These are phyloP conservation scores for Plicaturopsis crispa DNA, from an alignment of 768 basidiomycete genomes.

Conservation along the genomic window DNA sequence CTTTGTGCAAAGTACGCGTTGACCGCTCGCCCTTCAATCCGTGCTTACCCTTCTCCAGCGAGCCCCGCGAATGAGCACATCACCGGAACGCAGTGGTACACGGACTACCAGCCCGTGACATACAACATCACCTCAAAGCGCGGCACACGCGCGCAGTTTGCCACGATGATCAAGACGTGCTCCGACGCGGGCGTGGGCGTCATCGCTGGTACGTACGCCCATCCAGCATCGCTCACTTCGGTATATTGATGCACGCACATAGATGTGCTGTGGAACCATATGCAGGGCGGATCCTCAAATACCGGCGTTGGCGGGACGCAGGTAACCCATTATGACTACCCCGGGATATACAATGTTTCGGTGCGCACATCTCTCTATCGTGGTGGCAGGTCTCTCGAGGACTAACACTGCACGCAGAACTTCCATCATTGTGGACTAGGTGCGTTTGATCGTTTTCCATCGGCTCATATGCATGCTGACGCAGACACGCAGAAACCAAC, in stretches of 20 bases:
- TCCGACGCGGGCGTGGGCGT: conserved; percentile 50
- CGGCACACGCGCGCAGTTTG: conserved; percentile 46
- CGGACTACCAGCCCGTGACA: conserved; percentile 64
- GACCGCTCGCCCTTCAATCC: conserved; percentile 5
- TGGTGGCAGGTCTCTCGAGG: no score
- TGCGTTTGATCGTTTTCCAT: no score
- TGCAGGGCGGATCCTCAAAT: conserved; percentile 49
- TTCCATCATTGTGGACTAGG: conserved; percentile 34
- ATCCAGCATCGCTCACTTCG: neutral
- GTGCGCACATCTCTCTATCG: no score
- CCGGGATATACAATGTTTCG: conserved; percentile 39
- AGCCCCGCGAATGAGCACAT: conserved; percentile 55
- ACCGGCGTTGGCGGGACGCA: conserved; percentile 40
- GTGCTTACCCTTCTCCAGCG: conserved; percentile 15
- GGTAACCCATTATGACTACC: conserved; percentile 47
- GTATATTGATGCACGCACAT: neutral
- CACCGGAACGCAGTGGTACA: conserved; percentile 56
- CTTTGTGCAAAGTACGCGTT: conserved; percentile 53
- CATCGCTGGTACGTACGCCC: conserved; percentile 28
- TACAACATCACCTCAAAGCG: conserved; percentile 61
- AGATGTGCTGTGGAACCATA: conserved; percentile 61
- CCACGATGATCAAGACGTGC: conserved; percentile 40
- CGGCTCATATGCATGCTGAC: no score
- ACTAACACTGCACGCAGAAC: no score
- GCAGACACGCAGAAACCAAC: no score